phyloP scores from a whole-genome alignment of 1,139 yeast species.

The Kodamaea suecica region DNA sequence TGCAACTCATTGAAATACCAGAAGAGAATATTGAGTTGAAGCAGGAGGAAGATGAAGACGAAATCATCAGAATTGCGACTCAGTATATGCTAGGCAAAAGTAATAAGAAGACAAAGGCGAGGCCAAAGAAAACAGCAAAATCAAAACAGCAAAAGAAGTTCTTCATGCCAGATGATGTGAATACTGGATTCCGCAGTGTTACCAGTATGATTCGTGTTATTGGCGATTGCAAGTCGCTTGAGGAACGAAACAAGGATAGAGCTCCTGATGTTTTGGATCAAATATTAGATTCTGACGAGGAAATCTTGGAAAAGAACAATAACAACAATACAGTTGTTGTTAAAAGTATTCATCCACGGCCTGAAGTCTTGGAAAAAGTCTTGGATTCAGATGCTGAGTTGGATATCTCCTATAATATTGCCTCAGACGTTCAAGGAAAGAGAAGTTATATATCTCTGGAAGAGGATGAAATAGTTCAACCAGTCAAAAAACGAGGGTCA shows the following conservation, averaged over 20 bases:
- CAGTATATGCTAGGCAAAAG: slow-evolving; percentile 34
- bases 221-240: slow-evolving; percentile 14
- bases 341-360: too few species aligned
- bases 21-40: slow-evolving; percentile 59
- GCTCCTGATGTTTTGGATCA: slow-evolving; percentile 20
- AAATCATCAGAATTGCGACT: slow-evolving; percentile 62
- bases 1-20: slow-evolving; percentile 61
- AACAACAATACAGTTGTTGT: too few species aligned
- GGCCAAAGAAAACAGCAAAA: slow-evolving; percentile 18
- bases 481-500: slow-evolving; percentile 12
- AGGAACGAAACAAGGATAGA: slow-evolving; percentile 14
- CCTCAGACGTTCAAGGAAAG: too few species aligned
- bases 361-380: too few species aligned
- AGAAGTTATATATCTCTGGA: background rate
- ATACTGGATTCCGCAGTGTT: slow-evolving; percentile 65
- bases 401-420: too few species aligned
- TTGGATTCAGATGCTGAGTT: too few species aligned
- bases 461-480: background rate
- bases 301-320: background rate
- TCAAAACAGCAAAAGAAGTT: slow-evolving; percentile 41
- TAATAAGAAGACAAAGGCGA: slow-evolving; percentile 18
- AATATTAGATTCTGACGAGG: slow-evolving; percentile 19
- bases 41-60: slow-evolving; percentile 61
- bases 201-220: slow-evolving; percentile 39
- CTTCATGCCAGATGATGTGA: slow-evolving; percentile 78